Evolutionary conservation across 192 early-diverging fungal genomes (phyloP).

Genomic region (Allomyces macrogynus): DNA sequence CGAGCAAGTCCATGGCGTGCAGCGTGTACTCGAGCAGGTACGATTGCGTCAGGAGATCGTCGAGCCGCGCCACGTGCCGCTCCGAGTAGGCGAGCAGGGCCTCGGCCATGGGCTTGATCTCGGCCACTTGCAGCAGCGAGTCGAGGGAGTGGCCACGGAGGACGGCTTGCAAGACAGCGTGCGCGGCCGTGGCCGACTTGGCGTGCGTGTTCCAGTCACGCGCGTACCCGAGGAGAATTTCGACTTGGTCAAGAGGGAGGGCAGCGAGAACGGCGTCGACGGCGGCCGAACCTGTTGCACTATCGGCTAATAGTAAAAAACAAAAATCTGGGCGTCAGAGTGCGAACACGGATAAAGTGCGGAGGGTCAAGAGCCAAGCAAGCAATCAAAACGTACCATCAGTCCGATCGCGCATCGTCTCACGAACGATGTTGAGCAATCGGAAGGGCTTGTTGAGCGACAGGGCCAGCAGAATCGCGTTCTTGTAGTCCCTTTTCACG

Average conservation of each 20-base stretch:
- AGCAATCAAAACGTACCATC: too few species aligned
- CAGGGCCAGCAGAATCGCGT: constrained; percentile 73
- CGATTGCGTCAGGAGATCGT: constrained; percentile 55
- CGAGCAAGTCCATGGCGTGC: constrained; percentile 55
- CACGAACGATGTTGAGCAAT: constrained; percentile 43
- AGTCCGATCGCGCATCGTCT: too few species aligned
- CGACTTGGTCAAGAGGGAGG: constrained; percentile 45
- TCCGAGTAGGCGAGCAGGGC: constrained; percentile 76
- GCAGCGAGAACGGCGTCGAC: constrained; percentile 51
- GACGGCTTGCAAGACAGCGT: constrained; percentile 60
- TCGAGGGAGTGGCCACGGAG: constrained; percentile 42
- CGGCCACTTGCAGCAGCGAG: constrained; percentile 48
- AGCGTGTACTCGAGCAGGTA: constrained; percentile 79
- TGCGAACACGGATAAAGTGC: too few species aligned
- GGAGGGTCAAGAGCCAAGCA: too few species aligned
- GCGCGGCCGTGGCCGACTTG: constrained; percentile 54
- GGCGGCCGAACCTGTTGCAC: constrained; percentile 32
- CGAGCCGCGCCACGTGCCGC: constrained; percentile 66
- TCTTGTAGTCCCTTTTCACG: constrained; percentile 69
- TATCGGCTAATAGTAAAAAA: constrained; percentile 3
- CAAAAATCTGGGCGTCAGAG: too few species aligned
- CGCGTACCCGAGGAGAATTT: constrained; percentile 59
- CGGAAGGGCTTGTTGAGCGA: constrained; percentile 75
- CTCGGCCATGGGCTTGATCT: constrained; percentile 65
- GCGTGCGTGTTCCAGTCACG: constrained; percentile 91